These are phyloP conservation scores for Mycena pura DNA, from an alignment of 768 basidiomycete genomes.

Conservation along the genomic window DNA sequence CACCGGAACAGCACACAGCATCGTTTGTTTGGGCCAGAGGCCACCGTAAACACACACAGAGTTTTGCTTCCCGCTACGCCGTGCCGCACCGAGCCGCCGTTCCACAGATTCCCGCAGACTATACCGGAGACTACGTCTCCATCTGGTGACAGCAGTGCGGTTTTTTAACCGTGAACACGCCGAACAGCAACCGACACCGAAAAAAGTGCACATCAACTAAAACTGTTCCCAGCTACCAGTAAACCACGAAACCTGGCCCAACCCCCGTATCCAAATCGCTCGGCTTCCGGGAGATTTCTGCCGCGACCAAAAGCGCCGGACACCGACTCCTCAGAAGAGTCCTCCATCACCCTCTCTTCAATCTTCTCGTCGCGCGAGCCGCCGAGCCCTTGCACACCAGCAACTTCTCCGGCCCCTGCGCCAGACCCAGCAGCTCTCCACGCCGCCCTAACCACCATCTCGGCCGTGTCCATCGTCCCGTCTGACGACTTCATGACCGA, in stretches of 20 bases:
- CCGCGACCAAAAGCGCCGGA: background rate
- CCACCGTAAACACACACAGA: too few species aligned
- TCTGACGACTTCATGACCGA: background rate
- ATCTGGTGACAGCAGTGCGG: conserved; percentile 4
- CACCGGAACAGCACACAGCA: too few species aligned
- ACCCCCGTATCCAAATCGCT: background rate
- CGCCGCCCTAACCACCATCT: background rate
- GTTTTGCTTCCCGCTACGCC: too few species aligned
- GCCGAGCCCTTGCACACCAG: background rate
- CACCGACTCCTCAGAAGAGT: background rate
- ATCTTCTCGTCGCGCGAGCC: background rate
- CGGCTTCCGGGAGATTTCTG: background rate
- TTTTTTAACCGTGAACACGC: background rate
- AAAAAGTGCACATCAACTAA: background rate
- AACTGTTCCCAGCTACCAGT: too few species aligned
- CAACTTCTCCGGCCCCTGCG: background rate
- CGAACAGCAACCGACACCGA: background rate
- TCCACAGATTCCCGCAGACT: too few species aligned
- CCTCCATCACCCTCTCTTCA: background rate
- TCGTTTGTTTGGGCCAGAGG: too few species aligned
- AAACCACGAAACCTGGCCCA: background rate
- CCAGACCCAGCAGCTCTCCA: background rate
- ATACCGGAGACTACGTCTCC: too few species aligned
- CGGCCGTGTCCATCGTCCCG: background rate
- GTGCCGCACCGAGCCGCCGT: too few species aligned